These are phyloP conservation scores for Funneliformis mosseae DNA, from an alignment of 192 early-diverging fungal genomes.

Conservation along the genomic window DNA sequence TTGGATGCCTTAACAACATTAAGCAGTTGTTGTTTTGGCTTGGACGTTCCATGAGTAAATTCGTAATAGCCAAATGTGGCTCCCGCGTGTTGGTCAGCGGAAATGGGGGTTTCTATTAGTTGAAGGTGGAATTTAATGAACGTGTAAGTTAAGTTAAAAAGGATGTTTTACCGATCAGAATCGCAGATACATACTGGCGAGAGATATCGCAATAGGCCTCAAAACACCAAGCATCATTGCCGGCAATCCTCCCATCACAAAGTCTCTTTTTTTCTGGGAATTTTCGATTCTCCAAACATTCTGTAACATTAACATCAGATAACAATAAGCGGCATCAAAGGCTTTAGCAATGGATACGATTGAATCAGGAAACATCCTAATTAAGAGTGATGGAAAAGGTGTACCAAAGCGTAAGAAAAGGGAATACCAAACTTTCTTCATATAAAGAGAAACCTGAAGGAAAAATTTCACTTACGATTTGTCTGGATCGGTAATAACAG, in stretches of 20 bases:
- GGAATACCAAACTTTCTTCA: background rate
- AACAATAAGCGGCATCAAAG: slow-evolving; percentile 25
- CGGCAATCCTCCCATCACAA: slow-evolving; percentile 21
- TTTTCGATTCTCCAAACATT: background rate
- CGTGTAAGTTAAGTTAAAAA: background rate
- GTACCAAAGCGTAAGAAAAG: no score
- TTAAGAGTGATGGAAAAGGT: no score
- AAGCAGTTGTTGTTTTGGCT: background rate
- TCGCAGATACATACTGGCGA: slow-evolving; percentile 19
- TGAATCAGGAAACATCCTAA: background rate
- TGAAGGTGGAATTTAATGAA: background rate
- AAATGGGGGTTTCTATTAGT: slow-evolving; percentile 9
- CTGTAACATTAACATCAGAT: slow-evolving; percentile 24
- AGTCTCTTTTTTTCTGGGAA: background rate
- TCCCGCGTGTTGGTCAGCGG: slow-evolving; percentile 1
- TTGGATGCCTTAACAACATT: no score
- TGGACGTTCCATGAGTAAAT: no score
- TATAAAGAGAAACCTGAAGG: background rate
- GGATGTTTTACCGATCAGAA: background rate
- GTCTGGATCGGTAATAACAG: slow-evolving; percentile 14
- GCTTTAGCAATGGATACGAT: background rate
- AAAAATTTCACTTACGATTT: background rate
- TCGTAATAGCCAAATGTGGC: no score
- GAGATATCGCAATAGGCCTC: slow-evolving; percentile 21
- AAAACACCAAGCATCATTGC: slow-evolving; percentile 32